Percentiles rank a stretch among this genome's conserved stretches.
Evolutionary conservation across 164 flowering plant genomes (phyloP).

Genomic region (Magnolia sinica): DNA sequence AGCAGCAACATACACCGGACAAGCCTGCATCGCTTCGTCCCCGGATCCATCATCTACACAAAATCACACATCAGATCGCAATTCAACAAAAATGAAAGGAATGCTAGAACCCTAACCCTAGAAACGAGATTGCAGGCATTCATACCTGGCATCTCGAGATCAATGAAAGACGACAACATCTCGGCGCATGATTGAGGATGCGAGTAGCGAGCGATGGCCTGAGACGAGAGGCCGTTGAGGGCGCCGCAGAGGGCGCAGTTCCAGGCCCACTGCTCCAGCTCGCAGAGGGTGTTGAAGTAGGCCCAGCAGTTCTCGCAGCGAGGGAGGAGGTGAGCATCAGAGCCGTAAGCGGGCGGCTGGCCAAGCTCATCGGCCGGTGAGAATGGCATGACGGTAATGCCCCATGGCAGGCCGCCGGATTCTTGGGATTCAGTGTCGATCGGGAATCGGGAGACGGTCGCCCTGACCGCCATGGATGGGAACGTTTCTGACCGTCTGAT

Average conservation of each 20-base stretch:
- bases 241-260: slow-evolving; percentile 84
- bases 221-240: slow-evolving; percentile 69
- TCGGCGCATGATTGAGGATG: slow-evolving; percentile 71
- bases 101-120: neutral
- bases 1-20: slow-evolving; percentile 95
- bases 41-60: slow-evolving; percentile 58
- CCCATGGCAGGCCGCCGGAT: slow-evolving; percentile 84
- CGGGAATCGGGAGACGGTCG: slow-evolving; percentile 78
- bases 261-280: slow-evolving; percentile 98
- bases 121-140: neutral
- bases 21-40: slow-evolving; percentile 60
- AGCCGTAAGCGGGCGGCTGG: slow-evolving; percentile 59
- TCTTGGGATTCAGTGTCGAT: slow-evolving; percentile 63
- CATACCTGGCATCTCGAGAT: slow-evolving; percentile 78
- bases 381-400: slow-evolving; percentile 80
- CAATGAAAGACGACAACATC: slow-evolving; percentile 84
- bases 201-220: slow-evolving; percentile 66
- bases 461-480: slow-evolving; percentile 69
- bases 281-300: slow-evolving; percentile 86
- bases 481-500: neutral
- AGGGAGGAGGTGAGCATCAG: slow-evolving; percentile 69
- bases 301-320: slow-evolving; percentile 98
- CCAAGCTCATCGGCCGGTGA: slow-evolving; percentile 78
- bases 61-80: slow-evolving; percentile 6
- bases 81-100: neutral